Evolutionary conservation across 176 grass and related monocot genomes (phyloP), one percentile per base, ranked within the genome.

Genomic region (Carex cristatella): DNA sequence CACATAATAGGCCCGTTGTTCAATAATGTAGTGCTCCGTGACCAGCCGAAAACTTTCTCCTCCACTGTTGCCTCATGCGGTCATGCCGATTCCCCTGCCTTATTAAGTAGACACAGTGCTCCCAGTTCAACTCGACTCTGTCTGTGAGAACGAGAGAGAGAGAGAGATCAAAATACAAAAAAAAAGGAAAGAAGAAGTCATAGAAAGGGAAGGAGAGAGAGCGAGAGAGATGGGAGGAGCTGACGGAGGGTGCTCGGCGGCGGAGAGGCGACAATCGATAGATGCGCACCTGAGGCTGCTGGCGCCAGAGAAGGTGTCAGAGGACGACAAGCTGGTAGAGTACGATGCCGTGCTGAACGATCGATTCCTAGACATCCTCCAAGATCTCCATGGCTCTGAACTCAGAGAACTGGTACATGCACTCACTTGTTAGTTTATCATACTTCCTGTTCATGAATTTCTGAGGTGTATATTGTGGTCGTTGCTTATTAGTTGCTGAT

Each of bases 241-340:
- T 18, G 38, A 72, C 4, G 79, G 53, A 37, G 48, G 84, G 18
- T 18, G 42, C 12, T 44, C 66, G 67, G 73, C 44, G 44, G 8
- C 75, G 70, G 67, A 82, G 14, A 84, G 32, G 85, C 56, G 65
- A 46, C 81, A 83, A 48, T 90, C 89, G 10, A 84, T 90, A 46
- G 85, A 90, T 67, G 89, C 89, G 64, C 85, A 90, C 31, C 82
- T 90, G 63, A 84, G 89, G 85, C 75, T 90, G 13, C 32, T 90
- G 30, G 89, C 89, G 54, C 89, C 89, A 12, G 85, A 61, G 65
- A 90, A 90, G 81, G 85, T 90, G 55, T 90, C 89, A 11, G 89
- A 90, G 42, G 89, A 90, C 64, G 89, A 90, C 38, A 90, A 87
- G 73, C 74, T 90, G 56, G 81, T 90, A 10, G 85, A 90, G 76